Conservation (phyloP, 75 land plant species). For the Pinus tabuliformis region DNA sequence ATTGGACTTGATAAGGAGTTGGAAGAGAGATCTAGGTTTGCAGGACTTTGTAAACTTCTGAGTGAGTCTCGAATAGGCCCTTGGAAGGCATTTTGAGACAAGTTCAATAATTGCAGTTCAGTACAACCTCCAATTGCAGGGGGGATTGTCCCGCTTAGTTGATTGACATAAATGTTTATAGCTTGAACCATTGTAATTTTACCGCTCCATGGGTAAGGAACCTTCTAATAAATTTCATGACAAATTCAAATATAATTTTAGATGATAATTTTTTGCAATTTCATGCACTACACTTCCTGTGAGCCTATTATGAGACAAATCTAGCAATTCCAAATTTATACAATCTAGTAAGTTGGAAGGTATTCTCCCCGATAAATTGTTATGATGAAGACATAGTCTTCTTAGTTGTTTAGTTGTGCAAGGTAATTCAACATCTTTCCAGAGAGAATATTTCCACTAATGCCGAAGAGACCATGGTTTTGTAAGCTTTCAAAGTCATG, state of each 20-base stretch:
- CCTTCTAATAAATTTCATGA: slow-evolving; percentile 5
- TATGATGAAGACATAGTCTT: background rate
- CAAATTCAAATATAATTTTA: background rate
- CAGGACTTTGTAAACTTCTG: no score
- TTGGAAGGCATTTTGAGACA: no score
- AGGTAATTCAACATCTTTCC: background rate
- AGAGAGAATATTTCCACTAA: background rate
- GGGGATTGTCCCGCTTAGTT: no score
- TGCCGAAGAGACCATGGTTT: background rate
- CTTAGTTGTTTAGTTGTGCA: background rate
- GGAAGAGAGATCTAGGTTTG: no score
- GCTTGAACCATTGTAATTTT: slow-evolving; percentile 5
- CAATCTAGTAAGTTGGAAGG: background rate
- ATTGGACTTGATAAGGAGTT: no score
- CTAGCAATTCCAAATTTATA: background rate
- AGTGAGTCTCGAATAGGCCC: no score
- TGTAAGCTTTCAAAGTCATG: no score
- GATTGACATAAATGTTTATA: no score
- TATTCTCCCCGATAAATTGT: background rate
- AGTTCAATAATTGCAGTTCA: no score
- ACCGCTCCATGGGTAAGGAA: background rate
- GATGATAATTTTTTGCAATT: background rate
- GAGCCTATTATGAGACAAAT: background rate
- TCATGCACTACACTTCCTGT: background rate
- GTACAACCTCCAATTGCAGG: no score